Conservation (phyloP, 2,329 filamentous ascomycete species). For the Calonectria naviculata region DNA sequence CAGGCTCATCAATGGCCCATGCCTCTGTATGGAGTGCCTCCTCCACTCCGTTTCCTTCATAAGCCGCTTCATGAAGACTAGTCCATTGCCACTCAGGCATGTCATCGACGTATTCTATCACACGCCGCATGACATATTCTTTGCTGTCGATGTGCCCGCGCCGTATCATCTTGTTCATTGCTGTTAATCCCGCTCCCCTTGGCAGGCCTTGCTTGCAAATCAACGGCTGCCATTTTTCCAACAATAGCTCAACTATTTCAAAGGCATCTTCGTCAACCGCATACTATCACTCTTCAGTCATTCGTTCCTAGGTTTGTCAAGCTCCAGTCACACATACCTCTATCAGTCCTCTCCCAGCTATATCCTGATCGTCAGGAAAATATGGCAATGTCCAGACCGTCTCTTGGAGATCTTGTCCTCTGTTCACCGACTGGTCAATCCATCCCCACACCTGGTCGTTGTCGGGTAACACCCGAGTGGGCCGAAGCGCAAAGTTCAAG, state of each 20-base stretch:
- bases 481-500: neutral
- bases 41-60: neutral
- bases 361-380: neutral
- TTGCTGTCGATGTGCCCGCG: too few species aligned
- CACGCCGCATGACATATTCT: neutral
- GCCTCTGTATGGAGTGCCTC: neutral
- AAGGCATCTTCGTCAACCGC: accelerated
- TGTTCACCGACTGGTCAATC: neutral
- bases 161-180: neutral
- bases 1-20: neutral
- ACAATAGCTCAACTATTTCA: too few species aligned
- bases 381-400: too few species aligned
- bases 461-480: neutral
- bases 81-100: neutral
- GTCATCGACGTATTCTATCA: neutral
- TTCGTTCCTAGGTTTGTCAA: neutral
- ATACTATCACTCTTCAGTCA: accelerated
- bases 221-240: too few species aligned
- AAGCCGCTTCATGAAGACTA: neutral
- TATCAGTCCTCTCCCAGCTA: neutral
- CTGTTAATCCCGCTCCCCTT: neutral
- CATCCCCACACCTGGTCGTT: neutral
- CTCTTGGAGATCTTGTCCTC: neutral
- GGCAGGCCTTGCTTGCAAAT: too few species aligned
- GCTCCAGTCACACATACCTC: neutral